A percentile compares a stretch with the other conserved stretches of the same genome.
Evolutionary conservation across 129 eudicot genomes (phyloP).

Genomic region (Flaveria sonorensis): DNA sequence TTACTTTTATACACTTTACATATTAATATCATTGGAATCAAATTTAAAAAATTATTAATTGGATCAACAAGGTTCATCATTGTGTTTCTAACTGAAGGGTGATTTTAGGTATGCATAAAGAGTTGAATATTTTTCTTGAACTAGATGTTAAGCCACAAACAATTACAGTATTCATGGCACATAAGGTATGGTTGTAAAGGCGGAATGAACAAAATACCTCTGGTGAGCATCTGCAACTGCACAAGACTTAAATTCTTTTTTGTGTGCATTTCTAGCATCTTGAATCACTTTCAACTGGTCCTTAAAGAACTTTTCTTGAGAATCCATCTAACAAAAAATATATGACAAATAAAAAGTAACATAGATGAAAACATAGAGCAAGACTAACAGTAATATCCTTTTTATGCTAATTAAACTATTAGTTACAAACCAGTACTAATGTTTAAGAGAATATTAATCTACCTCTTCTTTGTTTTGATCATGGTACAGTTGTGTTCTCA

Average conservation of each 20-base stretch:
- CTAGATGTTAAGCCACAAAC: not conserved
- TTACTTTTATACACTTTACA: not conserved
- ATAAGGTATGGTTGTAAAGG: not conserved
- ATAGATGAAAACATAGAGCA: not conserved
- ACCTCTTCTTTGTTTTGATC: conserved; percentile 79
- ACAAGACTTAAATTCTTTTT: conserved; percentile 45
- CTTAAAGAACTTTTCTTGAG: conserved; percentile 63
- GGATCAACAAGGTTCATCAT: not conserved
- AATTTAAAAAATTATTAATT: not conserved
- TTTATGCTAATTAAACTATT: not conserved
- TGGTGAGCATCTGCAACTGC: conserved; percentile 32
- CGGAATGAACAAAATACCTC: conserved; percentile 42
- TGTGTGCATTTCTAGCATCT: conserved; percentile 51
- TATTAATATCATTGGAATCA: not conserved
- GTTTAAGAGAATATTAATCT: conserved; percentile 1
- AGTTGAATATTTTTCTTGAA: not conserved
- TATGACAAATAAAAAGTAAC: not conserved
- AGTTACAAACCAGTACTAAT: not conserved
- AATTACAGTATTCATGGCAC: not conserved
- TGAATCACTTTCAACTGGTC: conserved; percentile 55
- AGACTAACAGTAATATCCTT: not conserved
- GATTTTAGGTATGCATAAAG: not conserved
- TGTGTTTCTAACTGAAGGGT: not conserved
- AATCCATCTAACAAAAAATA: conserved; percentile 57
- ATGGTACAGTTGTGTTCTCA: conserved; percentile 55